Base-by-base conservation (phyloP, 2,329 filamentous ascomycete species). In the Lasiodiplodia sp. region DNA sequence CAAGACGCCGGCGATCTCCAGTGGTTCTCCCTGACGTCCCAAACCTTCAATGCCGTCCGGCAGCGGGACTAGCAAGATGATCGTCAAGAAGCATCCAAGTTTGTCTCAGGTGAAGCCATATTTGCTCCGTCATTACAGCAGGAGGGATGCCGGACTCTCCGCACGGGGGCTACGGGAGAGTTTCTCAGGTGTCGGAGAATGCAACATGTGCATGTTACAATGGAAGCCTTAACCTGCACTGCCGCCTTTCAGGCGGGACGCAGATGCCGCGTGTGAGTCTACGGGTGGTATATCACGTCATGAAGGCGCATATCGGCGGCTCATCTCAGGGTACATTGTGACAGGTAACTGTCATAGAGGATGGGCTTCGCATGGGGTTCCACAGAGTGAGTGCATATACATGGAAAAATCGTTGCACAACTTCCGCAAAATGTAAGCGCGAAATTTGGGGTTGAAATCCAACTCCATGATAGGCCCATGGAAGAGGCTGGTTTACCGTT, bases 351-450 rank as follows among this genome's bases (percentile, higher is more conserved):
- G 25, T 47, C 44, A 47, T 47, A 18, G 7, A 21, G 18, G 18
- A 21, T 21, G 18, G 8, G 21, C 44, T 1, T 47, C 44, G 18
- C n/a, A 11, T 47, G 38, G 5, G 14, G 40, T 49, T 10, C 40
- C 23, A 63, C 58, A 34, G 23, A 44, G 40, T 7, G 18, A 14
- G 25, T 7, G 21, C 38, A 21, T 11, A 3, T 23, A 25, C 40
- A 63, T 18, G 58, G 58, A 12, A 7, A 21, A 8, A 63, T 31
- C 14, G 40, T 62, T 51, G 23, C 57, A 62, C 38, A 25, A 49
- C 57, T 28, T 28, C 40, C 25, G 57, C n/a, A 62, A 62, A 49
- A 10, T 52, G 60, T 44, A 64, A 51, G 58, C 16, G 23, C 18
- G n/a, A 21, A 8, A 8, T 12, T 38, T 38, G n/a, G 47, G 10